Percentiles rank a stretch among this genome's conserved stretches.
Conservation (phyloP, 2,329 filamentous ascomycete genomes). For the Didymella segeticola region DNA sequence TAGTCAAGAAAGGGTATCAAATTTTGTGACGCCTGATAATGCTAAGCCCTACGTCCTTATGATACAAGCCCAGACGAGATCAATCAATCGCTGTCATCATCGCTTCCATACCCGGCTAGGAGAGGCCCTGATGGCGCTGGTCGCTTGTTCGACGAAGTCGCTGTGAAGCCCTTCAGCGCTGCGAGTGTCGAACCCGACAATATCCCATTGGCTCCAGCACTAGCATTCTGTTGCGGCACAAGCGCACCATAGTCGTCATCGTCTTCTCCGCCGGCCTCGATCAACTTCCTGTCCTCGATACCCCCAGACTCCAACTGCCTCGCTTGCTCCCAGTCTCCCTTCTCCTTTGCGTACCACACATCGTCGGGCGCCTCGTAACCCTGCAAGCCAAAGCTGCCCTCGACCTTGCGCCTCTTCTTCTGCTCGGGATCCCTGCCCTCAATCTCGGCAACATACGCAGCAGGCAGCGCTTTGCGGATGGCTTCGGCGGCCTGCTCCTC, state of each 20-base stretch:
- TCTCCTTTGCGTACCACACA: slow-evolving; percentile 86
- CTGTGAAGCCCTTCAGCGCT: slow-evolving; percentile 67
- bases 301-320: slow-evolving; percentile 65
- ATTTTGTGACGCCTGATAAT: slow-evolving; percentile 18
- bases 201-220: slow-evolving; percentile 64
- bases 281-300: slow-evolving; percentile 58
- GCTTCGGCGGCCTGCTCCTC: slow-evolving; percentile 98
- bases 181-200: slow-evolving; percentile 83
- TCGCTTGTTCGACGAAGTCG: slow-evolving; percentile 56
- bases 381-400: slow-evolving; percentile 82
- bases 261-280: slow-evolving; percentile 53
- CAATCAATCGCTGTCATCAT: slow-evolving; percentile 73
- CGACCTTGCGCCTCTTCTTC: slow-evolving; percentile 85
- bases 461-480: slow-evolving; percentile 84
- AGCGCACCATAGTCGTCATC: slow-evolving; percentile 15
- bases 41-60: slow-evolving; percentile 7
- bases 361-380: slow-evolving; percentile 95
- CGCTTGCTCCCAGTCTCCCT: slow-evolving; percentile 70
- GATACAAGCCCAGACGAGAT: slow-evolving; percentile 5
- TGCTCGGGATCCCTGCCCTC: slow-evolving; percentile 90
- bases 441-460: slow-evolving; percentile 89
- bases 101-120: slow-evolving; percentile 87
- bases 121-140: slow-evolving; percentile 63
- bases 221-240: slow-evolving; percentile 32
- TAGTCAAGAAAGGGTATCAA: slow-evolving; percentile 20